Evolutionary conservation across 345 rosid species (phyloP).

Genomic region (Carallia pectinifolia): DNA sequence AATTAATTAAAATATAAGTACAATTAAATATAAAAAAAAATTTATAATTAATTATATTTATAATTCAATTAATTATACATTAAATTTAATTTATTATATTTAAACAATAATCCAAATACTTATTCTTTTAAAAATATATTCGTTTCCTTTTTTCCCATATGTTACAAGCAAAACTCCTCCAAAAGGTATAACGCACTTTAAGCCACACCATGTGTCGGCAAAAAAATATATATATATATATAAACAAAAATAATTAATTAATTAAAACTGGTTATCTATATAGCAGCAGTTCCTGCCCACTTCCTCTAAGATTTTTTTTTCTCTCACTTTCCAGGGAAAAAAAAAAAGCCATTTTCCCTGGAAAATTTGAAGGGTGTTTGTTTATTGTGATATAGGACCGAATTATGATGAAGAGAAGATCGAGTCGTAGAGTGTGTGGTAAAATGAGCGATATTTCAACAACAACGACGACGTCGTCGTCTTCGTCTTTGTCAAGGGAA

Average conservation of each 20-base stretch:
- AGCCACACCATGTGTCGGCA: constrained; percentile 36
- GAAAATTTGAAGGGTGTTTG: constrained; percentile 14
- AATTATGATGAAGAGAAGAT: constrained; percentile 33
- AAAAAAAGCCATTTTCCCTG: constrained; percentile 15
- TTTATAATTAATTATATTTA: no score
- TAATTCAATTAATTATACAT: no score
- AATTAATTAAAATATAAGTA: no score
- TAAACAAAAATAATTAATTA: no score
- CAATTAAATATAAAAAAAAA: no score
- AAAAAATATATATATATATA: background rate
- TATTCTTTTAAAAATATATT: no score
- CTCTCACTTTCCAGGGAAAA: background rate
- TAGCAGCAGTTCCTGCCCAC: background rate
- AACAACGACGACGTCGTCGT: background rate
- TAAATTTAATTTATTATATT: no score
- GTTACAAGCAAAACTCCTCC: constrained; percentile 12
- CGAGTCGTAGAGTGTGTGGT: constrained; percentile 17
- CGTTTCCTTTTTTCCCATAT: background rate
- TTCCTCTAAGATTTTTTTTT: constrained; percentile 11
- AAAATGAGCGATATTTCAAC: constrained; percentile 28
- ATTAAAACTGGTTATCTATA: no score
- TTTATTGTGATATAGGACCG: background rate
- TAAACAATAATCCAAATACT: no score
- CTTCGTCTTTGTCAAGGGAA: constrained; percentile 22
- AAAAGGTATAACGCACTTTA: constrained; percentile 3